Base-by-base conservation (phyloP, 192 early-diverging fungal species). In the Backusella tuberculispora region DNA sequence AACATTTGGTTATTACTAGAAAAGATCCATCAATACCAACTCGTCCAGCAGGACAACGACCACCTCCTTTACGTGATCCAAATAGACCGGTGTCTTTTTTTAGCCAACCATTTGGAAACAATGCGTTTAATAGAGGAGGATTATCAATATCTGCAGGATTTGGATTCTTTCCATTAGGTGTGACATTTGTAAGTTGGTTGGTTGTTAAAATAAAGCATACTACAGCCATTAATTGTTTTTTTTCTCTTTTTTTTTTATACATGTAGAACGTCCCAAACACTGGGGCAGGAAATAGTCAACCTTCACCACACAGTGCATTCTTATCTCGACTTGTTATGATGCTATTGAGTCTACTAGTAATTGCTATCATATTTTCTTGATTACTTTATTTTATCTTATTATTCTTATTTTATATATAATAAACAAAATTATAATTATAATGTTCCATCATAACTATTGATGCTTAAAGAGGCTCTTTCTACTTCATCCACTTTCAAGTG, bases 11-110 rank as follows among this genome's bases (percentile, higher is more conserved):
- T 34, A 34, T 34, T 34, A 34, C 29, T 45, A 79, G 78, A 60
- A 71, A 71, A 9, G 78, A 79, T 64, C 73, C 73, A n/a, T 74
- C 78, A 21, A 86, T 92, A 29, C 92, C 92, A 19, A 89, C 84
- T 42, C 86, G 93, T 24, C 93, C 93, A 24, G 83, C 90, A n/a
- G 93, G 91, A 53, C 93, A 91, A 76, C 83, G 93, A 34, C 93
- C 92, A 66, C 87, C 88, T 45, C 91, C 90, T 37, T 76, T 88
- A 38, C 84, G 87, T 48, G 86, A 87, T 69, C 87, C 85, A 47
- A 83, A 85, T 60, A 85, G 78, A 34, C 74, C 81, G 26, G 19
- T n/a, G 60, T 78, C 73, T 13, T 77, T 83, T 40, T 85, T 79
- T 75, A 85, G 69, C 1, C 73, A 63, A 21, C 53, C 67, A 10